Percentiles rank a stretch among this genome's conserved stretches.
Evolutionary conservation across 2,329 filamentous ascomycete species (phyloP).

Genomic region (Pezicula radicicola): DNA sequence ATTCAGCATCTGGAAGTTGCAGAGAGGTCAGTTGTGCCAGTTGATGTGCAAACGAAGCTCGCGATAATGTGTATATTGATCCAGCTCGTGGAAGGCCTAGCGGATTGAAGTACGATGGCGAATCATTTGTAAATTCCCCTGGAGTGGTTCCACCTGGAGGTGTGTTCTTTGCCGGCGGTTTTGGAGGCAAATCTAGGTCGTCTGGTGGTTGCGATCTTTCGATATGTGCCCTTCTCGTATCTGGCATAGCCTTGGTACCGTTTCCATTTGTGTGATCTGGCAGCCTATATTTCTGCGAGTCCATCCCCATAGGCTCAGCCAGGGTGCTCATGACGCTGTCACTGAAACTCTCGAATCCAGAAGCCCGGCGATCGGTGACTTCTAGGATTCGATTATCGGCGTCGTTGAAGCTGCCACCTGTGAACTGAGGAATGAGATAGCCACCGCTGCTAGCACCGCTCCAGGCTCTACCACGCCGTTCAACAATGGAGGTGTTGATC

Average conservation of each 20-base stretch:
- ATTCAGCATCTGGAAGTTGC: slow-evolving; percentile 80
- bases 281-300: slow-evolving; percentile 71
- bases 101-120: slow-evolving; percentile 60
- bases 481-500: slow-evolving; percentile 42
- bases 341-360: slow-evolving; percentile 19
- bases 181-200: slow-evolving; percentile 33
- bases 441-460: slow-evolving; percentile 54
- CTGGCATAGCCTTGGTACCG: slow-evolving; percentile 60
- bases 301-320: slow-evolving; percentile 54
- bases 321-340: slow-evolving; percentile 23
- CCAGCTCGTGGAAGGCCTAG: slow-evolving; percentile 66
- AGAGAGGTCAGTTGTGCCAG: slow-evolving; percentile 89
- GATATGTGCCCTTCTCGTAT: slow-evolving; percentile 56
- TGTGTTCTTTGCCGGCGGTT: slow-evolving; percentile 51
- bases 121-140: slow-evolving; percentile 22
- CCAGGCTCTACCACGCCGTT: slow-evolving; percentile 70
- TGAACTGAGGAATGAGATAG: slow-evolving; percentile 25
- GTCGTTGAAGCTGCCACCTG: slow-evolving; percentile 20
- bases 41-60: slow-evolving; percentile 90
- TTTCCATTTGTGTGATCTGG: slow-evolving; percentile 69
- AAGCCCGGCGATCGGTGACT: slow-evolving; percentile 18
- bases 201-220: slow-evolving; percentile 41
- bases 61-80: slow-evolving; percentile 90
- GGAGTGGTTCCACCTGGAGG: slow-evolving; percentile 37
- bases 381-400: slow-evolving; percentile 21